These are phyloP conservation scores for Porpolomopsis calyptriformis DNA, from an alignment of 768 basidiomycete genomes.

Conservation along the genomic window DNA sequence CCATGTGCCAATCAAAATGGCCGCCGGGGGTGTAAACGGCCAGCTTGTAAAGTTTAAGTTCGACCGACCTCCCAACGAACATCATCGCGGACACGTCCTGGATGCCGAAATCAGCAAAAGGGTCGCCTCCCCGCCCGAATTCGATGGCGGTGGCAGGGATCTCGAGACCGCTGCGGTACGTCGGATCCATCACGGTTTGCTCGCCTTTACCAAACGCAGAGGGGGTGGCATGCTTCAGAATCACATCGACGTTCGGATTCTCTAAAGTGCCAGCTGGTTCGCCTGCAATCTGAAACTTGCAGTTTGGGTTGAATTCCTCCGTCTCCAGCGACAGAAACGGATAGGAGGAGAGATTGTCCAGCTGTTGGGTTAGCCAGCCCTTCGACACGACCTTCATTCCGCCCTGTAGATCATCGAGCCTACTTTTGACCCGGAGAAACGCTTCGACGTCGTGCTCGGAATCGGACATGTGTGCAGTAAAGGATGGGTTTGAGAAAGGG, in stretches of 20 bases:
- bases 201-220: conserved; percentile 13
- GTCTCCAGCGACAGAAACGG: neutral
- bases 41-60: conserved; percentile 11
- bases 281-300: conserved; percentile 3
- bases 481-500: no score
- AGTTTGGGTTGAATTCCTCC: neutral
- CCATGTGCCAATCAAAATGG: conserved; percentile 16
- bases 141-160: conserved; percentile 5
- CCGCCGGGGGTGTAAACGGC: conserved; percentile 13
- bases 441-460: neutral
- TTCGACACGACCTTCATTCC: neutral
- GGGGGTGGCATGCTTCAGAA: conserved; percentile 8
- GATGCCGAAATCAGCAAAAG: neutral
- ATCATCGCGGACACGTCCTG: neutral
- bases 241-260: conserved; percentile 10
- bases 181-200: conserved; percentile 11
- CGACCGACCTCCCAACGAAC: conserved; percentile 5
- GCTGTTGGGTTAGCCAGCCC: neutral
- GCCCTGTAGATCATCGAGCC: neutral
- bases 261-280: conserved; percentile 10
- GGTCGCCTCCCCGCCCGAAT: neutral
- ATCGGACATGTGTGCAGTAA: neutral
- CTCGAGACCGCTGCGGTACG: conserved; percentile 11
- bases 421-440: neutral
- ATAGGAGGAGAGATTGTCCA: conserved; percentile 3